Conservation (phyloP, 1,284 basidiomycete species). For the Lignosus rhinocerotis region DNA sequence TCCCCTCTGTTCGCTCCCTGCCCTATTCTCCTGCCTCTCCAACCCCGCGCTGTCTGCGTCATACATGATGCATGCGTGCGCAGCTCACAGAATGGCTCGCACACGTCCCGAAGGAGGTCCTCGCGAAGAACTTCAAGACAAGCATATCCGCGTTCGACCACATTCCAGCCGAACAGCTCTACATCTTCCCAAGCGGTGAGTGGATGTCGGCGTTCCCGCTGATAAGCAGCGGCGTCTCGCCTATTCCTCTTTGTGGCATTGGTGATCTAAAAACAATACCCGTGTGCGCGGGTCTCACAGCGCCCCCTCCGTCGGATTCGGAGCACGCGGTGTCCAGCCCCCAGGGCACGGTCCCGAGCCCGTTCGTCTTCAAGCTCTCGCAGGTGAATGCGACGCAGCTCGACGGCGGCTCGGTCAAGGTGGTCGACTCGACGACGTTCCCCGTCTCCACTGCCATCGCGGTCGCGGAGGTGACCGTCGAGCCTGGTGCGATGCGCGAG, state of each 20-base stretch:
- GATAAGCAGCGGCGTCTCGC: conserved; percentile 1
- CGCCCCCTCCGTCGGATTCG: conserved; percentile 38
- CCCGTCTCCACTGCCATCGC: conserved; percentile 57
- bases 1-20: not conserved
- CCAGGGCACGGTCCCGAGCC: conserved; percentile 50
- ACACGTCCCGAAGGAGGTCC: conserved; percentile 44
- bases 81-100: conserved; percentile 38
- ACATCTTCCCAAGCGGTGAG: conserved; percentile 38
- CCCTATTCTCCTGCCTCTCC: not conserved
- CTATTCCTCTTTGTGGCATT: not conserved
- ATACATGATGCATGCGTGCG: not conserved
- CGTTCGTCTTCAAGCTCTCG: conserved; percentile 58
- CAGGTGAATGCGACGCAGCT: conserved; percentile 50
- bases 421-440: conserved; percentile 60
- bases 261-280: not conserved
- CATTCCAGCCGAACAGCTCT: conserved; percentile 37
- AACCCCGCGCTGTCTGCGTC: too few relatives aligned
- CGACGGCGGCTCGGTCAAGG: conserved; percentile 63
- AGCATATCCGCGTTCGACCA: conserved; percentile 36
- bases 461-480: conserved; percentile 67
- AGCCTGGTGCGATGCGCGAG: conserved; percentile 60
- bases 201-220: conserved; percentile 9
- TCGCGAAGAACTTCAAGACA: conserved; percentile 44
- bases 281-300: not conserved
- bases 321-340: conserved; percentile 44